Conservation (phyloP, 495 filamentous ascomycete genomes). For the Amphirosellinia nigrospora region DNA sequence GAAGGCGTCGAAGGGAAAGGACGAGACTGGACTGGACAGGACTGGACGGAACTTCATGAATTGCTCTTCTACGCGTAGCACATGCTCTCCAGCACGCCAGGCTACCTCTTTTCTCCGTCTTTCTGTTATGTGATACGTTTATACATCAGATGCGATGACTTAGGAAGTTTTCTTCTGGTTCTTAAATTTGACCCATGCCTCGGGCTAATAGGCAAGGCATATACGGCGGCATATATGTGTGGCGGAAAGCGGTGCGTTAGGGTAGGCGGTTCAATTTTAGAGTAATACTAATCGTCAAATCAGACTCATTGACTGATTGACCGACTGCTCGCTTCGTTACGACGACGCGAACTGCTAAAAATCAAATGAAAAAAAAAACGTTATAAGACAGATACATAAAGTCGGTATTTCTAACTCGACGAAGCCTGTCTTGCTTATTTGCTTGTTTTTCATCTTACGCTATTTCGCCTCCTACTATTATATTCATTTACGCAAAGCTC, state of each 20-base stretch:
- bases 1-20: not conserved
- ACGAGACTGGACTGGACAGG: not conserved
- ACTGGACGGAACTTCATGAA: not conserved
- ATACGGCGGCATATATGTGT: not conserved
- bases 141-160: not conserved
- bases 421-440: not conserved
- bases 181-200: not conserved
- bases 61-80: not conserved
- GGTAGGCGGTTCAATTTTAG: too few relatives aligned
- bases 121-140: not conserved
- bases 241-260: not conserved
- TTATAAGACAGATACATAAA: too few relatives aligned
- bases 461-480: not conserved
- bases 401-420: too few relatives aligned
- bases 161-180: not conserved
- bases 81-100: not conserved
- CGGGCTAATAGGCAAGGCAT: not conserved
- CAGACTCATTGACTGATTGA: too few relatives aligned
- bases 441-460: not conserved
- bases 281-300: too few relatives aligned
- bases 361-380: not conserved
- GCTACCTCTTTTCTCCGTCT: not conserved
- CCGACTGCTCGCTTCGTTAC: not conserved
- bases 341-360: not conserved
- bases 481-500: slow-evolving; percentile 1